phyloP scores from a whole-genome alignment of 768 basidiomycete genomes.

The Coprinopsis marcescibilis region DNA sequence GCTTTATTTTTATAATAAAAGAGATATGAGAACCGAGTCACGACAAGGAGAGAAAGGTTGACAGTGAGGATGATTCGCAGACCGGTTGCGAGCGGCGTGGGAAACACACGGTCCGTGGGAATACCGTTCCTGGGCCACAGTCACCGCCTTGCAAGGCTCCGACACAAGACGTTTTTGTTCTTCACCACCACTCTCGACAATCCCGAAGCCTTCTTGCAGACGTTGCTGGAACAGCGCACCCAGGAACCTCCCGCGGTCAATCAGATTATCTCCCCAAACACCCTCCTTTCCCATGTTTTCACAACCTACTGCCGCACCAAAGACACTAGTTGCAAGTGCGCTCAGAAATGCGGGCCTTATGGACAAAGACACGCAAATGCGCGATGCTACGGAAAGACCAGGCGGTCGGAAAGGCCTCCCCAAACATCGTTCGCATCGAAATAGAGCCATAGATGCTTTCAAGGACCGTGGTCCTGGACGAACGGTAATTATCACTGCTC shows the following conservation, averaged over 20 bases:
- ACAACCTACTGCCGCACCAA: slow-evolving; percentile 44
- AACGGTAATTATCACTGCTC: slow-evolving; percentile 60
- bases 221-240: background rate
- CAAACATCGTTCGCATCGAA: slow-evolving; percentile 56
- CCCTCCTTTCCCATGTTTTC: slow-evolving; percentile 42
- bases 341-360: slow-evolving; percentile 70
- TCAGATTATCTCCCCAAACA: background rate
- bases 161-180: too few relatives aligned
- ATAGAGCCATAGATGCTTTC: slow-evolving; percentile 53
- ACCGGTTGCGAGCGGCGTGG: slow-evolving; percentile 21
- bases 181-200: background rate
- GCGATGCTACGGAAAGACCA: slow-evolving; percentile 61
- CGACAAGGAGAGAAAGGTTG: too few relatives aligned
- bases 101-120: too few relatives aligned
- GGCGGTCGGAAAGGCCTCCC: slow-evolving; percentile 67
- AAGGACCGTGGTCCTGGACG: slow-evolving; percentile 45
- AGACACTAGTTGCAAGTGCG: slow-evolving; percentile 54
- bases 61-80: too few relatives aligned
- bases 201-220: background rate
- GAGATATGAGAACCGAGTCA: too few relatives aligned
- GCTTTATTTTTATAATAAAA: too few relatives aligned
- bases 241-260: too few relatives aligned
- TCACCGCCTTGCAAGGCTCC: too few relatives aligned
- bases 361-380: slow-evolving; percentile 72
- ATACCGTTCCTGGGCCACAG: too few relatives aligned